Base-by-base conservation (phyloP, 1,139 yeast species). In the Candida labiduridarum region DNA sequence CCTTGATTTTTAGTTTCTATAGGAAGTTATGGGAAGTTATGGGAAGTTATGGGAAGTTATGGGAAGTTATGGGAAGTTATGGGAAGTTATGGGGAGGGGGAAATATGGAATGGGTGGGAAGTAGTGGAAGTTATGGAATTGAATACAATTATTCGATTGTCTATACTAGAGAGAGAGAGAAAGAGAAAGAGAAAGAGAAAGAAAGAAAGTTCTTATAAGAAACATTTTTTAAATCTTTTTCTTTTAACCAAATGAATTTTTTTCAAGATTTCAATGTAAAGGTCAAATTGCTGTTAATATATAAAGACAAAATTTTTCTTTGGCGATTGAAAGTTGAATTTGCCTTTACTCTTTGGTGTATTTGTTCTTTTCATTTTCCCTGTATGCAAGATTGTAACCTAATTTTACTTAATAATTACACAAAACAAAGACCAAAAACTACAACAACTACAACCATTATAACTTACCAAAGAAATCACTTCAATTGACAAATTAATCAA, bases 181-280 rank as follows among this genome's bases (percentile, higher is more conserved):
- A 41, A 40, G 38, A 41, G 44, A 35, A 35, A 35, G n/a, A 19
- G n/a, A n/a, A 30, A 39, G 42, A 45, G n/a, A n/a, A n/a, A n/a
- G n/a, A n/a, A n/a, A n/a, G n/a, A 33, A 29, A 45, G 9, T 34
- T 34, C 6, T 34, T n/a, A 6, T n/a, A 34, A n/a, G 15, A 14
- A 33, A 33, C 3, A 19, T 2, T 4, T 30, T 3, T 25, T 2
- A 36, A 43, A 33, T 14, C 19, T 2, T 30, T 34, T 44, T 36
- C 34, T 35, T 35, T 5, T 5, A 29, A 12, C 8, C 16, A 8
- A n/a, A n/a, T n/a, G n/a, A n/a, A n/a, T n/a, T n/a, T n/a, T n/a
- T n/a, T n/a, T n/a, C n/a, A n/a, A n/a, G n/a, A n/a, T n/a, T n/a
- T n/a, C n/a, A n/a, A n/a, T n/a, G n/a, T n/a, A 33, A 33, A 33